A percentile compares a stretch with the other conserved stretches of the same genome.
These are phyloP conservation scores for Suhomyces taliae DNA, from an alignment of 1,139 yeast species.

Conservation along the genomic window DNA sequence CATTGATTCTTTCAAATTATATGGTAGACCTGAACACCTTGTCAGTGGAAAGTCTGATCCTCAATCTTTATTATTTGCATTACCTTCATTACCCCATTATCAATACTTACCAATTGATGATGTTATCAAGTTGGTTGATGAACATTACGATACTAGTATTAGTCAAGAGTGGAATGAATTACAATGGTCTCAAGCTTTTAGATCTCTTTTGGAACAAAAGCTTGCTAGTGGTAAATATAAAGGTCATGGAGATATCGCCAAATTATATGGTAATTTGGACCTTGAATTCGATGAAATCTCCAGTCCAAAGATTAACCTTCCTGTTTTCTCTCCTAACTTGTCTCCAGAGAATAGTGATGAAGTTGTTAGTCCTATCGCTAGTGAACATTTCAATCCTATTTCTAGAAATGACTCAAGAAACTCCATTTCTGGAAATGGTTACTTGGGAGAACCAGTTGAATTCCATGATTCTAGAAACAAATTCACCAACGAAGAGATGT, in stretches of 20 bases:
- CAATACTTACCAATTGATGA: constrained; percentile 47
- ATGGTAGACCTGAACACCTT: constrained; percentile 56
- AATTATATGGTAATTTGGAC: constrained; percentile 32
- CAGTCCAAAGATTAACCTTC: constrained; percentile 18
- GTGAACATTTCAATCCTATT: constrained; percentile 6
- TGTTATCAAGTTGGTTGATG: constrained; percentile 33
- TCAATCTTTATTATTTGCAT: constrained; percentile 51
- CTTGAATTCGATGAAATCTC: constrained; percentile 19
- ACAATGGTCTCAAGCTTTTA: constrained; percentile 44
- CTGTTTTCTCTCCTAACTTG: constrained; percentile 4
- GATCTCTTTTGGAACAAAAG: constrained; percentile 15
- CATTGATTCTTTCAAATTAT: constrained; percentile 53
- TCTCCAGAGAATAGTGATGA: constrained; percentile 17
- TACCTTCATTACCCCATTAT: constrained; percentile 58
- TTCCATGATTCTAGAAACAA: constrained; percentile 1
- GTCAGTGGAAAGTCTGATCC: constrained; percentile 46
- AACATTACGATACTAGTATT: constrained; percentile 30
- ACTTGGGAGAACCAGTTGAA: constrained; percentile 15
- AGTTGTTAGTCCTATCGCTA: constrained; percentile 12
- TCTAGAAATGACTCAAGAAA: constrained; percentile 2
- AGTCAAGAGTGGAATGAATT: constrained; percentile 36
- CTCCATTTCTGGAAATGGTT: constrained; percentile 4
- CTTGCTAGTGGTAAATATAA: constrained; percentile 17
- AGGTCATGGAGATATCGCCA: constrained; percentile 36
- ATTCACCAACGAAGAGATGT: constrained; percentile 5